These are phyloP conservation scores for Ogataea chonburiensis DNA, from an alignment of 805 yeast species.

Conservation along the genomic window DNA sequence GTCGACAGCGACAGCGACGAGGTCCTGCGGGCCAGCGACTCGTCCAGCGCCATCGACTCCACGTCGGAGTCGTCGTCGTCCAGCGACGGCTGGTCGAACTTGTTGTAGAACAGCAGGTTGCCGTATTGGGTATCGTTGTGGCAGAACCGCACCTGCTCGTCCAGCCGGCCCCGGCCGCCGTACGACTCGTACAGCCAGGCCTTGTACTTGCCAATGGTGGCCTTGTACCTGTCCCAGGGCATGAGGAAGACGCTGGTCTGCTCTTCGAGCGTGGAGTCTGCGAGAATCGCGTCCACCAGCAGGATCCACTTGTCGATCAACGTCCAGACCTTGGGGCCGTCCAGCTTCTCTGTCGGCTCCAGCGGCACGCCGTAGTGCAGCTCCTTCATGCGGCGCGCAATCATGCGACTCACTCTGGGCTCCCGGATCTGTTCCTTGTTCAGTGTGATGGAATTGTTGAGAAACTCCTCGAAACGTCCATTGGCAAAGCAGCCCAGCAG, in stretches of 20 bases:
- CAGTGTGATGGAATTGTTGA: conserved; percentile 79
- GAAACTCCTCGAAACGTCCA: conserved; percentile 92
- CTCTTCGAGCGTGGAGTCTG: conserved; percentile 37
- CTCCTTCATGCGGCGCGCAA: conserved; percentile 96
- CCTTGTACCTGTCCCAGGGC: conserved; percentile 50
- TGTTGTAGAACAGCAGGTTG: conserved; percentile 62
- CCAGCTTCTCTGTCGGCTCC: conserved; percentile 49
- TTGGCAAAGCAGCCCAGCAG: conserved; percentile 85
- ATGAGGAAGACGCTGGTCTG: conserved; percentile 42
- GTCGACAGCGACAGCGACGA: conserved; percentile 21
- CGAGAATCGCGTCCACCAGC: conserved; percentile 44
- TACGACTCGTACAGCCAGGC: conserved; percentile 60
- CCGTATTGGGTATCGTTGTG: conserved; percentile 98
- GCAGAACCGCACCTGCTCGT: conserved; percentile 67
- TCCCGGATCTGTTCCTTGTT: conserved; percentile 71
- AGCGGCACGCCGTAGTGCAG: conserved; percentile 78
- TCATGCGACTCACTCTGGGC: conserved; percentile 72
- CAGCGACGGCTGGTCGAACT: conserved; percentile 28
- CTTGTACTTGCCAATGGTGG: conserved; percentile 50
- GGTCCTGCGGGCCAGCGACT: conserved; percentile 19
- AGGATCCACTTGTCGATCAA: conserved; percentile 70
- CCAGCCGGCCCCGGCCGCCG: conserved; percentile 39
- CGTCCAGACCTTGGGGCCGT: conserved; percentile 70
- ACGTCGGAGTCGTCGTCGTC: conserved; percentile 31
- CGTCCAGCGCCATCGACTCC: conserved; percentile 16